Evolutionary conservation across 129 eudicot species (phyloP), one percentile per base, ranked within the genome.

Genomic region (Flaveria linearis): DNA sequence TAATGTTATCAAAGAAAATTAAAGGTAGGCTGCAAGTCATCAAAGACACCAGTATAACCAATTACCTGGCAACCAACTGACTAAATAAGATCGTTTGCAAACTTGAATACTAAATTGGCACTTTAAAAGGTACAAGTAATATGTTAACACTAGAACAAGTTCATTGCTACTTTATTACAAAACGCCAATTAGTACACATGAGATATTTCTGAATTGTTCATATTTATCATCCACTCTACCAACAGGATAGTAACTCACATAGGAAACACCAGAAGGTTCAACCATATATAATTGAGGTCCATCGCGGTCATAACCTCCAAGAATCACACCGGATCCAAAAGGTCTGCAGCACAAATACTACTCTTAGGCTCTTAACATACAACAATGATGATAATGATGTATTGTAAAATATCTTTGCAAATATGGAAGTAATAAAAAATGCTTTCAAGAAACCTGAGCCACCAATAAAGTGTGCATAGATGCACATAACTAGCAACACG

Each of bases 401-500:
- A 13, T 11, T 18, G 22, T 11, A 56, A 1, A 46, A 39, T 46
- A 3, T n/a, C 47, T 9, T 45, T 71, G 45, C 36, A 72, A 66
- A 78, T 16, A 33, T 36, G 17, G 5, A 75, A 79, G 74, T 76
- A 36, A 33, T 58, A 45, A 47, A 23, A 18, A 61, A 22, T 26
- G 71, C 42, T 57, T 8, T 20, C 41, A 14, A 9, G 13, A 15
- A 17, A 93, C 98, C 98, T 94, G 90, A 94, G 99, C 99, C 99
- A 94, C 99, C 99, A 94, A 84, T 94, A 94, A 23, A 94, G 91
- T 53, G 99, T 94, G 68, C 96, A 89, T 43, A 91, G 77, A 83
- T 94, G 99, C 82, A 94, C 97, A 83, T 94, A 94, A 73, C 99
- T 94, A 33, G 99, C 97, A 67, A 94, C 99, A 77, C 99, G 96